These are phyloP conservation scores for Fusarium tuaranense DNA, from an alignment of 2,329 filamentous ascomycete genomes.

Conservation along the genomic window DNA sequence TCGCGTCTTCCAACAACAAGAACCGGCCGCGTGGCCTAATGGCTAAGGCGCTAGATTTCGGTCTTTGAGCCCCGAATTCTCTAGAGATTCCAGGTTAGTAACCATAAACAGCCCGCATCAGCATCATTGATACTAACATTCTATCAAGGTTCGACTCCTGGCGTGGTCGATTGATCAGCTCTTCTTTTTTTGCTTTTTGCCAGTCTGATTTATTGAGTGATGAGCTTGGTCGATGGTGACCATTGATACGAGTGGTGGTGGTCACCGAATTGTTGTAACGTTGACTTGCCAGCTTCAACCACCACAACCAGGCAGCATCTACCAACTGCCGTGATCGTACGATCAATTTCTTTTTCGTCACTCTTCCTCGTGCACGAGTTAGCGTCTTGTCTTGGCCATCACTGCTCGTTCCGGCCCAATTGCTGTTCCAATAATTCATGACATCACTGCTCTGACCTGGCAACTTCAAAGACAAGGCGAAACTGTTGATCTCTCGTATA, in stretches of 20 bases:
- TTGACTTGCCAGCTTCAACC: background rate
- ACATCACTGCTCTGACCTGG: slow-evolving; percentile 2
- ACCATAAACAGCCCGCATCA: background rate
- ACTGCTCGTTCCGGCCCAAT: background rate
- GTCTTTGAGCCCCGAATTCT: slow-evolving; percentile 21
- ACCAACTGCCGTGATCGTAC: slow-evolving; percentile 2
- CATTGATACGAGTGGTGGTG: too few relatives aligned
- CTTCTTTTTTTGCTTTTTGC: slow-evolving; percentile 2
- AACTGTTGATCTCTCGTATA: background rate
- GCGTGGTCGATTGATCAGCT: slow-evolving; percentile 33
- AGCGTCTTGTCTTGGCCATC: background rate
- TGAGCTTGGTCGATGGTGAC: background rate
- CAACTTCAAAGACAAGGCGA: background rate
- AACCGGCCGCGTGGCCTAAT: slow-evolving; percentile 41
- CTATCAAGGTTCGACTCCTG: slow-evolving; percentile 39
- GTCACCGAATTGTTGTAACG: background rate
- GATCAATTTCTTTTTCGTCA: slow-evolving; percentile 10
- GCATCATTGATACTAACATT: slow-evolving; percentile 4
- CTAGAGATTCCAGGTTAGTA: slow-evolving; percentile 41
- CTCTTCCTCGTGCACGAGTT: background rate
- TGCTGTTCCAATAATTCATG: background rate
- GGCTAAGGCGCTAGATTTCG: slow-evolving; percentile 42
- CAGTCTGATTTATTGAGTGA: background rate
- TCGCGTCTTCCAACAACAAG: background rate
- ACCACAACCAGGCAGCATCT: background rate